Evolutionary conservation across 768 basidiomycete genomes (phyloP), one percentile per base, ranked within the genome.

Genomic region (Pisolithus sp.): DNA sequence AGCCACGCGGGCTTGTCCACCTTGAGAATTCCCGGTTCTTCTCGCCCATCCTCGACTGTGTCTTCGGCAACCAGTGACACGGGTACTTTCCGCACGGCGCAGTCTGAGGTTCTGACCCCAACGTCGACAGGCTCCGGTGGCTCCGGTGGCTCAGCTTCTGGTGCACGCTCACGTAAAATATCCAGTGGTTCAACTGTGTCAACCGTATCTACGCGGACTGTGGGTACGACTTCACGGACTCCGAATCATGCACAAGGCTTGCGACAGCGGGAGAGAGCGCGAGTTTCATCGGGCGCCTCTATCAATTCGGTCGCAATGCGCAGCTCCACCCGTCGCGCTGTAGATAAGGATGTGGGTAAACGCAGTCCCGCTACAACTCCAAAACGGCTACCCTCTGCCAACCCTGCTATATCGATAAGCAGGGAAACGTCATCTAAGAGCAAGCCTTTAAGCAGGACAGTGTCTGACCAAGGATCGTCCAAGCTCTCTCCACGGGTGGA

Each of bases 41-140:
- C 56, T 2, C 67, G 67, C 20, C 69, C 67, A 6, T 55, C 20
- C 18, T 64, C 69, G 4, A 58, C 46, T n/a, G 46, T 67, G 15
- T 66, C 68, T 10, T 67, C 65, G 0, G 65, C 69, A 12, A 61
- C 46, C 7, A 70, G 66, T 2, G 68, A 67, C 2, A 50, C 57
- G 1, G 51, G 54, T 7, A 69, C 68, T 0, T 68, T 69, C 55
- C 64, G 61, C 21, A 68, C 68, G 1, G 66, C 68, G 26, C 56
- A 24, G 6, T 67, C 65, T 24, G 68, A 67, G 24, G 50, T 63
- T 7, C 20, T 53, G 21, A 67, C 68, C 3, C 66, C 68, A 7
- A 67, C 60, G 5, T 67, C 65, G 6, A 51, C 63, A 4, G 58
- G 58, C 6, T 63, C 64, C 0, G 55, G 39, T 2, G 58, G 58